phyloP scores from a whole-genome alignment of 2,329 filamentous ascomycete genomes.

The Aspergillus luchuensis region DNA sequence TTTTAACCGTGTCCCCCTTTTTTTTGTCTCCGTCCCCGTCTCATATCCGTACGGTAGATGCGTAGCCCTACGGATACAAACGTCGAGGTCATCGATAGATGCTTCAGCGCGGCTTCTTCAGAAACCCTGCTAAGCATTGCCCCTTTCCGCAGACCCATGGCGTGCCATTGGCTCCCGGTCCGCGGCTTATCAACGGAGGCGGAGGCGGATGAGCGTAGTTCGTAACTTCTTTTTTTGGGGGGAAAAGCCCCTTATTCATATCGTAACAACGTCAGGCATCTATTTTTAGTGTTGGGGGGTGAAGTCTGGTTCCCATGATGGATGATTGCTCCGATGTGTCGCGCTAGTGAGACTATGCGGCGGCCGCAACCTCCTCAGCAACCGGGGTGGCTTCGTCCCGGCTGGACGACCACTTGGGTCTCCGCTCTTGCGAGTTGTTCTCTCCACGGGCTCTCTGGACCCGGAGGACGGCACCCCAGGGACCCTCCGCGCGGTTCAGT shows the following conservation, averaged over 20 bases:
- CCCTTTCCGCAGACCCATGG: background rate
- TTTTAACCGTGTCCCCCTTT: background rate
- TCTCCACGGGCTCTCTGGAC: constrained; percentile 46
- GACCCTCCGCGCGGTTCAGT: constrained; percentile 44
- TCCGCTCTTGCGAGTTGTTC: constrained; percentile 34
- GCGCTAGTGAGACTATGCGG: constrained; percentile 1
- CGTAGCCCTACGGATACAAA: background rate
- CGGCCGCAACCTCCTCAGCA: constrained; percentile 9
- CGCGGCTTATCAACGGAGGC: background rate
- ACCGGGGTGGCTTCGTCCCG: constrained; percentile 12
- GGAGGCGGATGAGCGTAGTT: constrained; percentile 2
- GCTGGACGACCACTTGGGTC: constrained; percentile 24
- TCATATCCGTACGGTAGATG: background rate
- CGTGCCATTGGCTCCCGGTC: background rate
- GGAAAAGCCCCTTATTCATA: constrained; percentile 2
- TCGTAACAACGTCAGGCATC: constrained; percentile 9
- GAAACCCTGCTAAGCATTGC: background rate
- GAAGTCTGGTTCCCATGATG: background rate
- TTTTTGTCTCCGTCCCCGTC: background rate
- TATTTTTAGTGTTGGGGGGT: constrained; percentile 2
- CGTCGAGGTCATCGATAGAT: background rate
- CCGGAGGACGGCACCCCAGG: constrained; percentile 43
- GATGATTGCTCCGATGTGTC: background rate
- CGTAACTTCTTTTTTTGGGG: constrained; percentile 8
- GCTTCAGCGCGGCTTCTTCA: background rate